phyloP scores from a whole-genome alignment of 1,284 basidiomycete genomes.

The Chiua sp. region DNA sequence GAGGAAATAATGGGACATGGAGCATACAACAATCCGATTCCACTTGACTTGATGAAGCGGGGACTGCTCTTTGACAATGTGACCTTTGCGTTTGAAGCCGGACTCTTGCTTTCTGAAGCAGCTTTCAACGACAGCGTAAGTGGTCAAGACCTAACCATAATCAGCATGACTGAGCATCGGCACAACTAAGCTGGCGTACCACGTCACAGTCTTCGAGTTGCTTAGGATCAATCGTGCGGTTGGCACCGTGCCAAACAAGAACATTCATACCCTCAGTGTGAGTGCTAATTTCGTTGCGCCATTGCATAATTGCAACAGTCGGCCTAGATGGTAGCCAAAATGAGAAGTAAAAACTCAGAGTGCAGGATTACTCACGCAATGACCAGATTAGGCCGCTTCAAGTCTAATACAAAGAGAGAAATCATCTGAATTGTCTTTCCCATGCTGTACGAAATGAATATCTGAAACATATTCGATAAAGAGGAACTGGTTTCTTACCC shows the following conservation, averaged over 20 bases:
- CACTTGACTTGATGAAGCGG: constrained; percentile 88
- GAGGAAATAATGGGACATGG: background rate
- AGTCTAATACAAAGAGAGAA: constrained; percentile 83
- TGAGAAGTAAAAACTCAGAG: background rate
- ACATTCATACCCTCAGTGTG: constrained; percentile 84
- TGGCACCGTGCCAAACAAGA: constrained; percentile 91
- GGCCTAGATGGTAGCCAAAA: constrained; percentile 53
- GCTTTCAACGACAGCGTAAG: constrained; percentile 90
- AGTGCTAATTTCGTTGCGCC: constrained; percentile 92
- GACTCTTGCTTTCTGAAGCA: constrained; percentile 92
- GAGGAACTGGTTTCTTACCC: constrained; percentile 54
- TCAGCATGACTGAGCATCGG: constrained; percentile 8
- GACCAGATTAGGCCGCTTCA: constrained; percentile 85
- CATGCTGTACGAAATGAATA: constrained; percentile 65
- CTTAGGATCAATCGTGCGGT: constrained; percentile 64
- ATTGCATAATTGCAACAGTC: constrained; percentile 98
- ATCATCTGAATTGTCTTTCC: constrained; percentile 99
- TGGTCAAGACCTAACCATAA: constrained; percentile 61
- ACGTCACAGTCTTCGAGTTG: constrained; percentile 90
- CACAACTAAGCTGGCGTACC: constrained; percentile 50
- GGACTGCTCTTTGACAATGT: constrained; percentile 89
- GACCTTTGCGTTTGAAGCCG: constrained; percentile 89
- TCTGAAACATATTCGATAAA: constrained; percentile 8
- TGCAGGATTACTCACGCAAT: constrained; percentile 68
- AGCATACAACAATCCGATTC: constrained; percentile 75